Conservation (phyloP, 345 rosid genomes). For the Hirschfeldia incana region DNA sequence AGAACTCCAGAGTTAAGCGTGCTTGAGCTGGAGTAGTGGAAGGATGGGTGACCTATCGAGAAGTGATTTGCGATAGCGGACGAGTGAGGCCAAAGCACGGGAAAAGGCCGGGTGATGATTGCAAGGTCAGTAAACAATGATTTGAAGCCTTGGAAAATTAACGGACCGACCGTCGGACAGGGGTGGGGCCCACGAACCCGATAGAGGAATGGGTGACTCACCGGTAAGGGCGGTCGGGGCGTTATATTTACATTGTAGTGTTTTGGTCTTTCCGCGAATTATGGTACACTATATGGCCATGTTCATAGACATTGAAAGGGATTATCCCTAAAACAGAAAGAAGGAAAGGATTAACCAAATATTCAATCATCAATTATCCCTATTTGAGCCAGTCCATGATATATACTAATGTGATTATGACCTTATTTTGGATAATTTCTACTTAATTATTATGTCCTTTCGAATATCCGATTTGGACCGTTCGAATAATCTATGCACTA, state of each 20-base stretch:
- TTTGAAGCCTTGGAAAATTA: no score
- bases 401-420: conserved; percentile 31
- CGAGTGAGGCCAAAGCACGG: no score
- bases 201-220: no score
- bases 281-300: neutral
- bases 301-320: conserved; percentile 17
- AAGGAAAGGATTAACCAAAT: conserved; percentile 12
- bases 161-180: no score
- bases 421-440: conserved; percentile 20
- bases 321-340: conserved; percentile 1
- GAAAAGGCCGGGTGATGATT: no score
- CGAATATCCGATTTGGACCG: conserved; percentile 23
- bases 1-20: no score
- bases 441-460: conserved; percentile 26
- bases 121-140: no score
- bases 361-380: conserved; percentile 12
- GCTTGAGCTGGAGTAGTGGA: no score
- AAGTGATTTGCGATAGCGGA: no score
- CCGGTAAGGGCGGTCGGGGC: no score
- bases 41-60: no score
- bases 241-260: neutral
- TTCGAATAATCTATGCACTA: conserved; percentile 5
- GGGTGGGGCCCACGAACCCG: no score
- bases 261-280: neutral
- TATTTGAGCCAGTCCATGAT: conserved; percentile 29